Conservation (phyloP, 257 asterid genomes). For the Solanum appendiculatum region DNA sequence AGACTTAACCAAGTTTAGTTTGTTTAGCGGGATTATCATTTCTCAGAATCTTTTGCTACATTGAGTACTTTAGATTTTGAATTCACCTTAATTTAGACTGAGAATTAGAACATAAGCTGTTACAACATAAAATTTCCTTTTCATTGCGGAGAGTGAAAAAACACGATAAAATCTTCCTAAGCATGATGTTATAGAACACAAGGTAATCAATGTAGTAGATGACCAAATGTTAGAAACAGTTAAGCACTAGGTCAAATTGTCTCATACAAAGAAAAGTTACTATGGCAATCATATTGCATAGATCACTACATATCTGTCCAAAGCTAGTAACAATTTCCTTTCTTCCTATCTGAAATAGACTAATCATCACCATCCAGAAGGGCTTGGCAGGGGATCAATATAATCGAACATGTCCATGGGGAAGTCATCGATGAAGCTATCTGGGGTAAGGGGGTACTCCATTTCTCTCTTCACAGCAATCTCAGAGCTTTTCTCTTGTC, state of each 20-base stretch:
- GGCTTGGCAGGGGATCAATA: conserved; percentile 61
- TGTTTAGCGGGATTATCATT: too few relatives aligned
- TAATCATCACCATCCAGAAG: conserved; percentile 47
- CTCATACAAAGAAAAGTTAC: background rate
- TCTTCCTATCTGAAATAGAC: background rate
- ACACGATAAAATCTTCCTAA: background rate
- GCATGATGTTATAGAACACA: background rate
- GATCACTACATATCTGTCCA: background rate
- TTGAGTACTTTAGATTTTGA: too few relatives aligned
- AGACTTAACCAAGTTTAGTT: too few relatives aligned
- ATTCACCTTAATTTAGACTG: too few relatives aligned
- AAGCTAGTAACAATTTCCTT: background rate
- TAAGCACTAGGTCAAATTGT: background rate
- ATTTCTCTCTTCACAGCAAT: conserved; percentile 8
- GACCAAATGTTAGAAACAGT: background rate
- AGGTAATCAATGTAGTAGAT: background rate
- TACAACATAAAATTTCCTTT: too few relatives aligned
- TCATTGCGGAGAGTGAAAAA: background rate
- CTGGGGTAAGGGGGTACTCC: conserved; percentile 19
- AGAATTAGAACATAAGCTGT: too few relatives aligned
- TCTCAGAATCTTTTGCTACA: too few relatives aligned
- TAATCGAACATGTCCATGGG: conserved; percentile 63
- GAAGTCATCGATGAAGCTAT: conserved; percentile 49
- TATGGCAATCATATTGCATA: background rate
- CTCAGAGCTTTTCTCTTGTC: conserved; percentile 3